These are phyloP conservation scores for Arxiozyma slooffiae DNA, from an alignment of 1,139 yeast genomes.

Conservation along the genomic window DNA sequence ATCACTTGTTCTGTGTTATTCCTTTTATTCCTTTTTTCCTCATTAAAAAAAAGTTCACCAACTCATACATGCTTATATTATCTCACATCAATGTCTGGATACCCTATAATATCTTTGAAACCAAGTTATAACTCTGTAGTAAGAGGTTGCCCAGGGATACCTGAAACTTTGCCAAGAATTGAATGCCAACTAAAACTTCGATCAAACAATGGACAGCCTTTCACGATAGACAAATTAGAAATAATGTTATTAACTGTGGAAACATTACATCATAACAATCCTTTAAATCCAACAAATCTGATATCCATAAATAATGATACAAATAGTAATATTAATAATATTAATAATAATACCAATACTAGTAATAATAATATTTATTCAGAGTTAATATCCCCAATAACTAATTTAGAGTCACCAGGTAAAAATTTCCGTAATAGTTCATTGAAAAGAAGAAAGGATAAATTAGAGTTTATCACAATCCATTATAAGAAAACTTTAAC, in stretches of 20 bases:
- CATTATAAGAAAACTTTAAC: constrained; percentile 30
- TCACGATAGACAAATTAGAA: constrained; percentile 61
- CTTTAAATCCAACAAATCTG: neutral
- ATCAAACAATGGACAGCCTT: constrained; percentile 50
- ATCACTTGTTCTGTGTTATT: too few relatives aligned
- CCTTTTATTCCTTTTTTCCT: too few relatives aligned
- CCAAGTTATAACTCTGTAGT: constrained; percentile 38
- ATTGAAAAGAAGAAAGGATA: constrained; percentile 14
- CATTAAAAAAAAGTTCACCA: too few relatives aligned
- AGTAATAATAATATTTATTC: too few relatives aligned
- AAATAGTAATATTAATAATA: too few relatives aligned
- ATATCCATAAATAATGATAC: neutral
- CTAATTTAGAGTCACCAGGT: neutral
- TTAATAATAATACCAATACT: too few relatives aligned
- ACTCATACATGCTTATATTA: too few relatives aligned
- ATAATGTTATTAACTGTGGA: constrained; percentile 30
- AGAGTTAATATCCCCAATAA: neutral
- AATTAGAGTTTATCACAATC: constrained; percentile 33
- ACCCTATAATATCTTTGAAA: constrained; percentile 33
- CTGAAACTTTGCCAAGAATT: constrained; percentile 41
- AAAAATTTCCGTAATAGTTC: neutral
- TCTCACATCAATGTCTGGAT: constrained; percentile 15
- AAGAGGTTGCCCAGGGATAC: constrained; percentile 56
- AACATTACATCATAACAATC: constrained; percentile 9
- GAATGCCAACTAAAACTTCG: constrained; percentile 30